Evolutionary conservation across 768 basidiomycete genomes (phyloP).

Genomic region (Tylopilus sp.): DNA sequence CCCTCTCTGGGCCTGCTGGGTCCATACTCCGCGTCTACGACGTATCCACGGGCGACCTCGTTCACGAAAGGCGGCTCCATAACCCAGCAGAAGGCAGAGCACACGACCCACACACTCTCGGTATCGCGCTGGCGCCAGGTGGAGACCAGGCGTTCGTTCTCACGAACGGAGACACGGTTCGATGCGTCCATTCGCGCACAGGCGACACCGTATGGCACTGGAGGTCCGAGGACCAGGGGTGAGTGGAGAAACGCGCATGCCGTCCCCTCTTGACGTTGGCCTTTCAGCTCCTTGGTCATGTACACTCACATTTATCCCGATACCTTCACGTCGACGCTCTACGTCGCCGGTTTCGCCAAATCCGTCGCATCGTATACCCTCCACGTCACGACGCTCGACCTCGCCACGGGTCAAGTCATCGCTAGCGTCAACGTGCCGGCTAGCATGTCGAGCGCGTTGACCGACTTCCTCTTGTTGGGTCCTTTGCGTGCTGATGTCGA

Average conservation of each 20-base stretch:
- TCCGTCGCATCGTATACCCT: conserved; percentile 55
- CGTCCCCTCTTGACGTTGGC: neutral
- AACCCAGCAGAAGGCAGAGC: conserved; percentile 39
- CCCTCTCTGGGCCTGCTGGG: conserved; percentile 75
- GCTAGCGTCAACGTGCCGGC: conserved; percentile 53
- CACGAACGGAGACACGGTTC: conserved; percentile 59
- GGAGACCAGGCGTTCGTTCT: conserved; percentile 39
- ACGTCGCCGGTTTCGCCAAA: conserved; percentile 45
- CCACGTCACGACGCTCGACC: conserved; percentile 59
- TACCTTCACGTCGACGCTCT: conserved; percentile 50
- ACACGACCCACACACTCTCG: conserved; percentile 53
- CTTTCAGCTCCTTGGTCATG: conserved; percentile 55
- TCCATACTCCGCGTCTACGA: conserved; percentile 69
- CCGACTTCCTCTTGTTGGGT: conserved; percentile 37
- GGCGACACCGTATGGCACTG: conserved; percentile 69
- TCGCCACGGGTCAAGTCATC: conserved; percentile 50
- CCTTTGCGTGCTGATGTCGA: conserved; percentile 10
- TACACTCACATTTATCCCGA: conserved; percentile 61
- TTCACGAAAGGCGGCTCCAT: conserved; percentile 65
- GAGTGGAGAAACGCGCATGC: conserved; percentile 19
- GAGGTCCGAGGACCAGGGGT: conserved; percentile 69
- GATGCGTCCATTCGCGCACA: conserved; percentile 43
- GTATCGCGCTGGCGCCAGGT: conserved; percentile 42
- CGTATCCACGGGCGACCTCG: conserved; percentile 53
- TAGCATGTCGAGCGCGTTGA: conserved; percentile 33